Evolutionary conservation across 306 rosid genomes (phyloP).

Genomic region (Prunus dulcis): DNA sequence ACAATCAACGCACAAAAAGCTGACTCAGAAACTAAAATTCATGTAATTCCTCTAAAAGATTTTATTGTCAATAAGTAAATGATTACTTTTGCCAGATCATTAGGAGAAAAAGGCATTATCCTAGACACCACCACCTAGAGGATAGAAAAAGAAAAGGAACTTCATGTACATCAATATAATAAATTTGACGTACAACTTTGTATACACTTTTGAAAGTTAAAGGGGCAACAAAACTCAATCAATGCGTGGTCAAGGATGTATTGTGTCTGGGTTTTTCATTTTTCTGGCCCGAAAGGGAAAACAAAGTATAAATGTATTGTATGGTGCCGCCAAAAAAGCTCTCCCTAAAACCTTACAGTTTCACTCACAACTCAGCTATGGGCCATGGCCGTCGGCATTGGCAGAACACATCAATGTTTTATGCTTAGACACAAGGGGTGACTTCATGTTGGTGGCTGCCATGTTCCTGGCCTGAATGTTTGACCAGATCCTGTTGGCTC

Average conservation of each 20-base stretch:
- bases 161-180: background rate
- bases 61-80: background rate
- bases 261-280: background rate
- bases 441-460: conserved; percentile 88
- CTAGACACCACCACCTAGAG: conserved; percentile 9
- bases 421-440: background rate
- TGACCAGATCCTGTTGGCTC: conserved; percentile 79
- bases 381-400: background rate
- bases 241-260: background rate
- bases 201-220: background rate
- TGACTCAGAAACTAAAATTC: background rate
- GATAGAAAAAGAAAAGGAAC: too few relatives aligned
- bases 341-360: background rate
- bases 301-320: background rate
- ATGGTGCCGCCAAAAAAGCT: background rate
- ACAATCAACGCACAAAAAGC: background rate
- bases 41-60: background rate
- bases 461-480: conserved; percentile 77
- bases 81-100: background rate
- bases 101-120: conserved; percentile 22
- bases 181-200: background rate
- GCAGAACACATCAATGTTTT: background rate
- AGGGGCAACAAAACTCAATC: background rate
- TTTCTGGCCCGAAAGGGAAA: background rate
- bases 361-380: background rate